Evolutionary conservation across 345 rosid genomes (phyloP).

Genomic region (Murraya paniculata): DNA sequence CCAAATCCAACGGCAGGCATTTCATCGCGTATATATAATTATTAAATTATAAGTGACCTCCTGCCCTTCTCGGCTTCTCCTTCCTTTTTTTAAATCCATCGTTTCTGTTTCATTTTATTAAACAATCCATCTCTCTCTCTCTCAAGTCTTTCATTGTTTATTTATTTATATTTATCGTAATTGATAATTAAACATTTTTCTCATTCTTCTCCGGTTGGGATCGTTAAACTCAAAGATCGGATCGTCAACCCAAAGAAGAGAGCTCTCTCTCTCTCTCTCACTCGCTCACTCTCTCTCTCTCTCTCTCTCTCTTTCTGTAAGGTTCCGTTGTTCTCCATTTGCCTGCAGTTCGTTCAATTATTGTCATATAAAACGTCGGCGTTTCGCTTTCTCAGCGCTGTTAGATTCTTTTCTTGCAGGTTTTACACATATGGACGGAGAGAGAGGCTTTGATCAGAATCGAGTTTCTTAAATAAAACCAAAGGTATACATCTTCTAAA

Average conservation of each 20-base stretch:
- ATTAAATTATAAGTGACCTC: neutral
- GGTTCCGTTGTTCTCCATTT: neutral
- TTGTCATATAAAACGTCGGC: neutral
- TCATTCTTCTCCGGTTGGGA: constrained; percentile 13
- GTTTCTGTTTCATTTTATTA: neutral
- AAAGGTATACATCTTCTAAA: neutral
- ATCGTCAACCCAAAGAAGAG: constrained; percentile 22
- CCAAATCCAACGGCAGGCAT: constrained; percentile 6
- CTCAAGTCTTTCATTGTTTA: neutral
- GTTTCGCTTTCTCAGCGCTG: neutral
- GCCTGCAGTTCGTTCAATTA: neutral
- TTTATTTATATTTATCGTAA: neutral
- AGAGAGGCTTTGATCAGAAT: constrained; percentile 16
- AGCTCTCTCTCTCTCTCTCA: neutral
- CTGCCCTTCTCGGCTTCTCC: neutral
- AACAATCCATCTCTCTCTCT: neutral
- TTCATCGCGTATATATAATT: neutral
- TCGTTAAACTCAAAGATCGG: constrained; percentile 31
- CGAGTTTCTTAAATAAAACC: neutral
- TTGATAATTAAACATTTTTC: neutral
- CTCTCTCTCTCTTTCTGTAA: constrained; percentile 6
- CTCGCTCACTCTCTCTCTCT: neutral
- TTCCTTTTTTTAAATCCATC: neutral
- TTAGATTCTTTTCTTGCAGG: neutral
- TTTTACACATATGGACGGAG: neutral